Percentiles rank a stretch among this genome's conserved stretches.
Evolutionary conservation across 116 monocot species (phyloP).

Genomic region (Trichopus zeylanicus): DNA sequence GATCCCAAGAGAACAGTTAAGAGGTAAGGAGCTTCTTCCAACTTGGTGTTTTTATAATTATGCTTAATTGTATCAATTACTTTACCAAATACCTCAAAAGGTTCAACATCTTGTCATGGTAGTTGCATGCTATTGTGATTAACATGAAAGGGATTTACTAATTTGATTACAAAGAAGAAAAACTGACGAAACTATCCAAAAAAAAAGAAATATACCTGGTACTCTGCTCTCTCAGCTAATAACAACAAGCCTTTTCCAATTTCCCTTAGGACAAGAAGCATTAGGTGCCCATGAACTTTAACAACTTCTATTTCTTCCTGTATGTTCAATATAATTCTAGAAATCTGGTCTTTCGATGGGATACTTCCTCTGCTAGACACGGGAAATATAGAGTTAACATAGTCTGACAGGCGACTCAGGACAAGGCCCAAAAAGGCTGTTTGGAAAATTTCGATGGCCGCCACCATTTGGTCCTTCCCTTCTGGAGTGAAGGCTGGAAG

Average conservation of each 20-base stretch:
- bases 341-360: conserved; percentile 95
- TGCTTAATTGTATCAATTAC: too few relatives aligned
- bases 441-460: conserved; percentile 63
- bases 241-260: conserved; percentile 74
- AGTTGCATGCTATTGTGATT: too few relatives aligned
- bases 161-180: too few relatives aligned
- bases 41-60: too few relatives aligned
- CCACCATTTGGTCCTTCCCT: conserved; percentile 78
- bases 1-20: too few relatives aligned
- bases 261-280: conserved; percentile 70
- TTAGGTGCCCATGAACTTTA: conserved; percentile 68
- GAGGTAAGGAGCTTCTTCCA: too few relatives aligned
- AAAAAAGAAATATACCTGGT: conserved; percentile 44
- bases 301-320: conserved; percentile 95
- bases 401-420: conserved; percentile 56
- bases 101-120: too few relatives aligned
- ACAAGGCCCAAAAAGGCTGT: conserved; percentile 63
- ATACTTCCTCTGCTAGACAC: conserved; percentile 65
- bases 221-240: conserved; percentile 88
- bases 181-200: too few relatives aligned
- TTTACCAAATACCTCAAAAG: too few relatives aligned
- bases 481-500: conserved; percentile 62
- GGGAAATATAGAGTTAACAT: conserved; percentile 78
- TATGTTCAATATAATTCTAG: conserved; percentile 63
- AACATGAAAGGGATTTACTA: too few relatives aligned